Evolutionary conservation across 805 yeast genomes (phyloP).

Genomic region (Ascoidea asiatica): DNA sequence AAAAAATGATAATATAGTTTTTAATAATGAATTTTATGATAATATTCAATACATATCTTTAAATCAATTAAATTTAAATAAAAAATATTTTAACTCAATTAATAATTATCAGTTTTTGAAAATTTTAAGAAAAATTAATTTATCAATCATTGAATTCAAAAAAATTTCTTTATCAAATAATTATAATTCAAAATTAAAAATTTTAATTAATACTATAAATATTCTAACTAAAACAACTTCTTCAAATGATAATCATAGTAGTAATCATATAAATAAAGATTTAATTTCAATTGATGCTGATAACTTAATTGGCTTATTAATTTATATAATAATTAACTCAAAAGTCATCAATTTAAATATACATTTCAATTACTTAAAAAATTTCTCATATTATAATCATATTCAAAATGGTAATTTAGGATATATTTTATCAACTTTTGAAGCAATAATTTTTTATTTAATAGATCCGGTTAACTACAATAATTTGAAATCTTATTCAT

Average conservation of each 20-base stretch:
- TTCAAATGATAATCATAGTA: constrained; percentile 10
- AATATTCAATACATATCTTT: constrained; percentile 21
- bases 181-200: constrained; percentile 31
- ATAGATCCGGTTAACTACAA: constrained; percentile 22
- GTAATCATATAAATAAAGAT: constrained; percentile 3
- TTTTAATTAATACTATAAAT: constrained; percentile 38
- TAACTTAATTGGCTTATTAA: constrained; percentile 55
- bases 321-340: constrained; percentile 57
- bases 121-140: constrained; percentile 23
- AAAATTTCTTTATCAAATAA: constrained; percentile 31
- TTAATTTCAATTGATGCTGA: constrained; percentile 67
- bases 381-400: constrained; percentile 35
- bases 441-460: constrained; percentile 67
- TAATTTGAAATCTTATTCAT: constrained; percentile 27
- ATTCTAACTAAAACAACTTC: constrained; percentile 25
- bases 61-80: constrained; percentile 28
- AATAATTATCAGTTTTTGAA: constrained; percentile 20
- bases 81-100: constrained; percentile 16
- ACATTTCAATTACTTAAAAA: constrained; percentile 52
- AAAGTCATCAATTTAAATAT: constrained; percentile 42
- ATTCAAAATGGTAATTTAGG: constrained; percentile 49
- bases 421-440: constrained; percentile 72
- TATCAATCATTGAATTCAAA: constrained; percentile 40
- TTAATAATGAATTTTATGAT: constrained; percentile 13
- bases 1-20: background rate